Base-by-base conservation (phyloP, 257 asterid species). In the Paulownia fortunei region DNA sequence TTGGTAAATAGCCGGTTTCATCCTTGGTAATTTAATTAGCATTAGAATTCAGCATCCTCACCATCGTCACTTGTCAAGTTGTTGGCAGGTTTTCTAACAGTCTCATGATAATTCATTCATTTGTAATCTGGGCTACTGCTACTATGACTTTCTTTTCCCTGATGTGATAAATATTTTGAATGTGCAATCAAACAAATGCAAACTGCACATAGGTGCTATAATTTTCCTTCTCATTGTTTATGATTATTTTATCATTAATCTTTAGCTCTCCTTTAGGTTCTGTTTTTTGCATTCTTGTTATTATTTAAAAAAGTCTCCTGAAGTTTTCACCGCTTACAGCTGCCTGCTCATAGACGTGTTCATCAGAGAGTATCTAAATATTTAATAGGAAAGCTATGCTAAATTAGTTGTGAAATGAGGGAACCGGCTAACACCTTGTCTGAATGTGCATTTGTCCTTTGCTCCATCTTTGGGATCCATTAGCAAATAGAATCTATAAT, bases 1-100 rank as follows among this genome's bases (percentile, higher is more conserved):
- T 83, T 95, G 96, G 99, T 95, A 91, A 82, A 37, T 64, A 72
- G 27, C 61, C 36, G 24, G 15, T 66, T 67, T 79, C 46, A 59
- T 72, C 76, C 37, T 60, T 74, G 12, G 63, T 58, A 77, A 41
- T 61, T 71, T 74, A 36, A 76, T 72, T 24, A 67, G 76, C 63
- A 44, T 51, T 27, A 46, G 12, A 41, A 16, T 65, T 46, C 56
- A 69, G 47, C 68, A 39, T 9, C 70, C 71, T 69, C 59, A 26
- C 16, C 44, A 13, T 60, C 6, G n/a, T 72, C 44, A 63, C 47
- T 24, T 61, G 49, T 76, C 65, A 10, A 69, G 52, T 65, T 72
- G 66, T 72, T 79, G 74, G 71, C 21, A 44, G 73, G 78, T 23
- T 65, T 66, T 30, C 46, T 23, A 34, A 15, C 1, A 64, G 9